Conservation (phyloP, 2,329 filamentous ascomycete genomes). For the Akanthomyces uredinophilus region DNA sequence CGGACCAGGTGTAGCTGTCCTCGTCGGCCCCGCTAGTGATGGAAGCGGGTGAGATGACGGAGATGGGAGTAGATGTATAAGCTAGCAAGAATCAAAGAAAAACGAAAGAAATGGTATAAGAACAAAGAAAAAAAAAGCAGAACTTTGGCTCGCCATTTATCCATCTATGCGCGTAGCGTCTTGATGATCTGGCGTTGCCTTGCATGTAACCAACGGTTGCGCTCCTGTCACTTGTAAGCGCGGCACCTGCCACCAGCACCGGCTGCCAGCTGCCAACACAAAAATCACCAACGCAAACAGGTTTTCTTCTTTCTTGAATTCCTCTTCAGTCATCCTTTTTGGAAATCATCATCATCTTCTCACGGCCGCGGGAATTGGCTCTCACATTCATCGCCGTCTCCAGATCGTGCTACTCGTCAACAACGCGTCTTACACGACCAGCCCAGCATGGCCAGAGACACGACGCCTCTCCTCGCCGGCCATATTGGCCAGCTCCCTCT, state of each 20-base stretch:
- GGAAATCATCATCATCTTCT: background rate
- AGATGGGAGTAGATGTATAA: background rate
- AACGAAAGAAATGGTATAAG: background rate
- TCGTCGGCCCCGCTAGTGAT: background rate
- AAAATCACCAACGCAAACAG: background rate
- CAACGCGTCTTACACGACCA: background rate
- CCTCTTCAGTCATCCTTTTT: background rate
- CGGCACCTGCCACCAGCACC: background rate
- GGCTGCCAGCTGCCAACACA: constrained; percentile 1
- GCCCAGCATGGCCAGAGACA: constrained; percentile 25
- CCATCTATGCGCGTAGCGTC: background rate
- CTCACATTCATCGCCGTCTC: constrained; percentile 9
- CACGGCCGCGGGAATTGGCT: background rate
- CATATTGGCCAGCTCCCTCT: constrained; percentile 26
- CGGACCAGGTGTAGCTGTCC: constrained; percentile 14
- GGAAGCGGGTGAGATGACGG: background rate
- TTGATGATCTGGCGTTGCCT: background rate
- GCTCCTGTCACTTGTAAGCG: background rate
- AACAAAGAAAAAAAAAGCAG: no score
- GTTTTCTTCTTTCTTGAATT: background rate
- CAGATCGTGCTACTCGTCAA: constrained; percentile 5
- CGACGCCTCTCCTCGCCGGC: constrained; percentile 30
- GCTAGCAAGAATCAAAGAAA: background rate
- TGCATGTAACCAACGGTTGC: background rate
- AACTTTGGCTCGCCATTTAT: background rate